These are phyloP conservation scores for Malassezia equina DNA, from an alignment of 1,284 basidiomycete genomes.

Conservation along the genomic window DNA sequence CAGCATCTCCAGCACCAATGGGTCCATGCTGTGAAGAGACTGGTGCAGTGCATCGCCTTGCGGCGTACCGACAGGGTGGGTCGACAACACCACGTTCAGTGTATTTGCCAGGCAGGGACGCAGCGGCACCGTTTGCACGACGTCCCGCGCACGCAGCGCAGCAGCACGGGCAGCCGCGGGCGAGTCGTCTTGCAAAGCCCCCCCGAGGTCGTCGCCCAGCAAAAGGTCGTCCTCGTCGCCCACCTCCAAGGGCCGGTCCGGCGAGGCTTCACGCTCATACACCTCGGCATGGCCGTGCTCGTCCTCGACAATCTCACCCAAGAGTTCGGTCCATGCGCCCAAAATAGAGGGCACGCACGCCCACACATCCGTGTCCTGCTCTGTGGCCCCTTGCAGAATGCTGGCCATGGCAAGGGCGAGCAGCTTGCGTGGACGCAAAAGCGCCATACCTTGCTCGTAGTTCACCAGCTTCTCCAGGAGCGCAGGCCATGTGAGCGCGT, in stretches of 20 bases:
- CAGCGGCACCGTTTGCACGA: conserved; percentile 23
- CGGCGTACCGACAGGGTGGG: conserved; percentile 5
- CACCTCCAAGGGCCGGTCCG: neutral
- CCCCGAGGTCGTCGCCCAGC: conserved; percentile 14
- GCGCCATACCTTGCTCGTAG: conserved; percentile 37
- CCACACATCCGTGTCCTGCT: conserved; percentile 15
- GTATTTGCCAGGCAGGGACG: conserved; percentile 21
- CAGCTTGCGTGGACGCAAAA: conserved; percentile 29
- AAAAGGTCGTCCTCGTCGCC: conserved; percentile 10
- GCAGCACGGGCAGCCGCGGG: conserved; percentile 16
- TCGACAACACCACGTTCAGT: conserved; percentile 24
- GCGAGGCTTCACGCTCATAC: conserved; percentile 9
- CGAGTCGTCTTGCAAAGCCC: conserved; percentile 32
- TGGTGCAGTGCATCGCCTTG: conserved; percentile 12
- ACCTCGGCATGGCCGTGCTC: neutral
- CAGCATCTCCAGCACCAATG: conserved; percentile 38
- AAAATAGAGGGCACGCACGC: conserved; percentile 26
- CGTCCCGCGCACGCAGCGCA: conserved; percentile 17
- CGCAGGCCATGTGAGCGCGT: conserved; percentile 12
- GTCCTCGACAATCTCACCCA: conserved; percentile 33
- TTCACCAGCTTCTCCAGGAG: conserved; percentile 19
- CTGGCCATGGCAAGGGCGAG: conserved; percentile 31
- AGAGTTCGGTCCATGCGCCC: conserved; percentile 36
- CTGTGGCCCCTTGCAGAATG: conserved; percentile 10
- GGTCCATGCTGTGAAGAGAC: conserved; percentile 28